Percentiles rank a stretch among this genome's conserved stretches.
Evolutionary conservation across 371 early-diverging fungal genomes (phyloP).

Genomic region (Syncephalis fuscata): DNA sequence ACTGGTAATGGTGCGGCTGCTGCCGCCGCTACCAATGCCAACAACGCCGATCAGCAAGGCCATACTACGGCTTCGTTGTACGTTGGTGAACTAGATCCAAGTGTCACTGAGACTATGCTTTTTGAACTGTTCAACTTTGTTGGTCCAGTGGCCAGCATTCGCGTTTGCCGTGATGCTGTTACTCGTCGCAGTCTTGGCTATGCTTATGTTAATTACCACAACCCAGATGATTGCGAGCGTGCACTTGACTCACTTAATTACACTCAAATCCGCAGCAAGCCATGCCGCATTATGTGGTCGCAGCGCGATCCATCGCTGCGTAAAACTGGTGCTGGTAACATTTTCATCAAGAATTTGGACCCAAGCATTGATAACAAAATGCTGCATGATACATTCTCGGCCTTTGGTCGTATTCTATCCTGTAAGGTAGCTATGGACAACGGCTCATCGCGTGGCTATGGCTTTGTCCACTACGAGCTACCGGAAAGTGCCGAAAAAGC

Average conservation of each 20-base stretch:
- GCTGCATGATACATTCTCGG: constrained; percentile 89
- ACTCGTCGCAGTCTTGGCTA: constrained; percentile 95
- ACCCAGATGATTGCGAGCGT: constrained; percentile 50
- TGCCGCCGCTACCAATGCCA: no score
- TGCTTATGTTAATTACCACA: constrained; percentile 95
- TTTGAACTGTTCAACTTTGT: constrained; percentile 93
- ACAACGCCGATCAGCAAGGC: no score
- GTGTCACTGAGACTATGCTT: constrained; percentile 92
- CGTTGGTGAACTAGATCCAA: constrained; percentile 83
- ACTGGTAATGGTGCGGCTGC: no score
- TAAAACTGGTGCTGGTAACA: constrained; percentile 82
- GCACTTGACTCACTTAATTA: constrained; percentile 93
- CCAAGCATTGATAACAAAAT: constrained; percentile 87
- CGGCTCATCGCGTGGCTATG: constrained; percentile 88
- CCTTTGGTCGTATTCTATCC: constrained; percentile 82
- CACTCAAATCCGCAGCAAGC: constrained; percentile 79
- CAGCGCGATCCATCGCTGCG: constrained; percentile 96
- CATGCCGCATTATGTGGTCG: constrained; percentile 99
- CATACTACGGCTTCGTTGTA: constrained; percentile 60
- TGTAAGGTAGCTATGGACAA: constrained; percentile 96
- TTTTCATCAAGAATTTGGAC: constrained; percentile 93
- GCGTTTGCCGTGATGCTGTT: constrained; percentile 96
- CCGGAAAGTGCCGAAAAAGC: constrained; percentile 90
- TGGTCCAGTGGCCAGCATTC: constrained; percentile 92
- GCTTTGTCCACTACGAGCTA: constrained; percentile 98